Evolutionary conservation across 1,139 yeast genomes (phyloP), one percentile per base, ranked within the genome.

Genomic region (Barnettozyma hawaiiensis): DNA sequence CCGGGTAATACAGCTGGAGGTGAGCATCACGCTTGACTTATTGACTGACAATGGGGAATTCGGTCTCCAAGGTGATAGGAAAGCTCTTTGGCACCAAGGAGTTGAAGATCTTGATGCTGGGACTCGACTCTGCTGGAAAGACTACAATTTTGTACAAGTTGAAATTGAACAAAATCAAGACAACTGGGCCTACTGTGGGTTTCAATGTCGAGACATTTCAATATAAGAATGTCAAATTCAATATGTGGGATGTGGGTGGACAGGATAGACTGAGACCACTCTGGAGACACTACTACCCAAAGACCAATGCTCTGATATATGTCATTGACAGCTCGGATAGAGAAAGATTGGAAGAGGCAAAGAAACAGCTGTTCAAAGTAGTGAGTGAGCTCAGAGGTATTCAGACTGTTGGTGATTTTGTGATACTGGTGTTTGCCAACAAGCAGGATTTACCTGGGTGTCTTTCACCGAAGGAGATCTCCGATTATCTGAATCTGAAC

Each of bases 161-260:
- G 54, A 83, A 85, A 61, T 68, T 83, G 46, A 87, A 87, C 43
- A 82, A 81, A 60, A 75, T 85, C 39, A 78, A 83, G 49, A 78
- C 85, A 40, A 85, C 96, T 1, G 95, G 86, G 7, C 97, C 96
- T 21, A 90, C 96, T 0, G 96, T 89, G 22, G 97, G 96, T 2
- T 90, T 86, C 67, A 89, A 89, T 64, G 96, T 89, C 45, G 97
- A 90, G 64, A 86, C 96, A 8, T 89, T 90, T 53, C 81, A 85
- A 48, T 90, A 84, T 63, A 85, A 84, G 63, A 86, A 86, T 62
- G 81, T 89, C 48, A 80, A 85, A 47, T 87, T 89, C 71, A 92
- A 92, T 49, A 94, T 92, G 53, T 90, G 97, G 97, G 97, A 89
- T 64, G 94, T 94, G 46, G 97, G 96, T 66, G 97, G 96, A 62